Evolutionary conservation across 1,139 yeast species (phyloP), one percentile per base, ranked within the genome.

Genomic region (Blastobotrys illinoisensis): DNA sequence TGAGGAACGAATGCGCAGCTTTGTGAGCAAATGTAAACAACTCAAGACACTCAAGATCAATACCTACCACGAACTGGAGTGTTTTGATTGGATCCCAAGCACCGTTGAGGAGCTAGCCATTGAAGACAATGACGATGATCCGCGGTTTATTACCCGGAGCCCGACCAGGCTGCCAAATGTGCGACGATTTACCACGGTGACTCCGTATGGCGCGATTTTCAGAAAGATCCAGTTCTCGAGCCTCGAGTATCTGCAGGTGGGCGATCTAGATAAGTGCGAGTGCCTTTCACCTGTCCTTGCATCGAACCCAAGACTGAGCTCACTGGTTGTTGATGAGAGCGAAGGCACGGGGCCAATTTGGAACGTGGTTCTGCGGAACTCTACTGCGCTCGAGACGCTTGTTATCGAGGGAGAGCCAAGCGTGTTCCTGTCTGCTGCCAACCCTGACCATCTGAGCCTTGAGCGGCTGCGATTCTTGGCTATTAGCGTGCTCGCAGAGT

Each of bases 401-500:
- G 51, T 52, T 11, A 52, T 52, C 11, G 54, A 52, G 26, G 54
- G 54, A 13, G 54, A 52, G 32, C 54, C 54, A 9, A 48, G 46
- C 23, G 54, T 52, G 18, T 52, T 52, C 40, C 44, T 48, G 11
- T 20, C 48, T 1, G n/a, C 16, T 1, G 18, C 36, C 45, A 40
- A 48, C 40, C 44, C 48, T 7, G 23, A 19, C 16, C 14, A 16
- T 9, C 19, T 52, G n/a, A 2, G 19, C 9, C 46, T 52, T 16
- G 28, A 32, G 16, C 9, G 19, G 13, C n/a, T 48, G 21, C 14
- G 23, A 9, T 28, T 24, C 13, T 4, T 52, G 20, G 48, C 49
- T 3, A 21, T 52, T 28, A 52, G 51, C 4, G 46, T 52, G 3
- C n/a, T 52, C 36, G 44, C 51, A 1, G 54, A 52, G 43, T 32